phyloP scores from a whole-genome alignment of 768 basidiomycete genomes.

The Boletales sp. region DNA sequence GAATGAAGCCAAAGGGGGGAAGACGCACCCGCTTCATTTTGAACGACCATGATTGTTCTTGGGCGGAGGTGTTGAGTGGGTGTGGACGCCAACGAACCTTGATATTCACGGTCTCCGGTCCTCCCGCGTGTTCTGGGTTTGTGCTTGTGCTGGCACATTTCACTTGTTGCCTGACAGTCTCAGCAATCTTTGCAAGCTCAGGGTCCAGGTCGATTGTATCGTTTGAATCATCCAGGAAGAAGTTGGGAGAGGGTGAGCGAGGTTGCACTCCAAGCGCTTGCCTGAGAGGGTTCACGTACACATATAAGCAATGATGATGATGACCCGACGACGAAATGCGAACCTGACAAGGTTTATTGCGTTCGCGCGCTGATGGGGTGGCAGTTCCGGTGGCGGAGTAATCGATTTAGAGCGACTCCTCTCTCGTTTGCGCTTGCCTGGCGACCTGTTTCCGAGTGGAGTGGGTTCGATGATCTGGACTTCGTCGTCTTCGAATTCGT shows the following conservation, averaged over 20 bases:
- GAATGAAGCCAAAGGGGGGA: neutral
- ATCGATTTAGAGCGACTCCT: slow-evolving; percentile 69
- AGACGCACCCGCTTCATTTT: slow-evolving; percentile 55
- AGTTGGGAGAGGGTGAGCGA: slow-evolving; percentile 45
- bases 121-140: slow-evolving; percentile 27
- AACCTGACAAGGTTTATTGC: slow-evolving; percentile 64
- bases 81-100: slow-evolving; percentile 65
- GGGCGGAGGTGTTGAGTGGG: slow-evolving; percentile 45
- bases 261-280: slow-evolving; percentile 41
- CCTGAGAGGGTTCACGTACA: slow-evolving; percentile 28
- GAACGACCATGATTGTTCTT: slow-evolving; percentile 46
- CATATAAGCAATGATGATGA: slow-evolving; percentile 2
- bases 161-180: slow-evolving; percentile 32
- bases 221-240: slow-evolving; percentile 39
- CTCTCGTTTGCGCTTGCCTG: slow-evolving; percentile 42
- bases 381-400: slow-evolving; percentile 69
- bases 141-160: slow-evolving; percentile 18
- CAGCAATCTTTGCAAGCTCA: slow-evolving; percentile 58
- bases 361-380: slow-evolving; percentile 49
- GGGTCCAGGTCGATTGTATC: slow-evolving; percentile 55
- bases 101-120: slow-evolving; percentile 42
- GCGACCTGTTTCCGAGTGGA: slow-evolving; percentile 12
- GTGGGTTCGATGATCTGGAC: slow-evolving; percentile 39
- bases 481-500: slow-evolving; percentile 48
- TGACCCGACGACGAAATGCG: slow-evolving; percentile 8